Percentiles rank a stretch among this genome's conserved stretches.
phyloP scores from a whole-genome alignment of 352 stramenopile species.

The Phytophthora sp. region DNA sequence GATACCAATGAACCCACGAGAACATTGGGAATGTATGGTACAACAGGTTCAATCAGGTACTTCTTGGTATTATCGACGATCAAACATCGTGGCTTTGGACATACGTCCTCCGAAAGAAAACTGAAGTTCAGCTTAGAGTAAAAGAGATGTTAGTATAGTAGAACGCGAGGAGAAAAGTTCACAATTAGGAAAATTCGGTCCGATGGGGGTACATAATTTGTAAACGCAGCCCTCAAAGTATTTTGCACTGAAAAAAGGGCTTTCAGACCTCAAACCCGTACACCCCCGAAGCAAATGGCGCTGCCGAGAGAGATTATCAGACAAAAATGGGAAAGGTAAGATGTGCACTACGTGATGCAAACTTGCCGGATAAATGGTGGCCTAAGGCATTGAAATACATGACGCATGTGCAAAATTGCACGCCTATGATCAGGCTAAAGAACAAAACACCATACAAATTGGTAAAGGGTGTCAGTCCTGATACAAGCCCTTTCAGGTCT shows the following conservation, averaged over 20 bases:
- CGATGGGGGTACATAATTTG: conserved; percentile 5
- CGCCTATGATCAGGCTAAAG: conserved; percentile 1
- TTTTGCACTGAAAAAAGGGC: conserved; percentile 3
- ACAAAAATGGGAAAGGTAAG: background rate
- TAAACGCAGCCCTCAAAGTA: background rate
- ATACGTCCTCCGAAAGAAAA: conserved; percentile 8
- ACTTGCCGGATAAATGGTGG: background rate
- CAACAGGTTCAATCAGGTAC: conserved; percentile 2
- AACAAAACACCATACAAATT: conserved; percentile 6
- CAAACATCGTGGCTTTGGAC: conserved; percentile 11
- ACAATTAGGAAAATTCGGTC: background rate
- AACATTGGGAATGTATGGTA: conserved; percentile 8
- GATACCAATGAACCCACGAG: conserved; percentile 18
- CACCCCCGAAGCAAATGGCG: conserved; percentile 1
- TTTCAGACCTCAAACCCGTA: conserved; percentile 9
- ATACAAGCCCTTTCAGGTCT: background rate
- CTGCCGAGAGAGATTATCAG: conserved; percentile 1
- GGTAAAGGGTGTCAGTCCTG: background rate
- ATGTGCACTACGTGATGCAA: background rate
- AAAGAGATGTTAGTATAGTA: background rate
- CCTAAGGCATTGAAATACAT: background rate
- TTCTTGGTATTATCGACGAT: conserved; percentile 15
- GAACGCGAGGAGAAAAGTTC: conserved; percentile 1
- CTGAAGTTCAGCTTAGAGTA: background rate
- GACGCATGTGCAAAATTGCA: conserved; percentile 4